Percentiles rank a stretch among this genome's conserved stretches.
phyloP scores from a whole-genome alignment of 306 rosid species.

The Vigna radiata region DNA sequence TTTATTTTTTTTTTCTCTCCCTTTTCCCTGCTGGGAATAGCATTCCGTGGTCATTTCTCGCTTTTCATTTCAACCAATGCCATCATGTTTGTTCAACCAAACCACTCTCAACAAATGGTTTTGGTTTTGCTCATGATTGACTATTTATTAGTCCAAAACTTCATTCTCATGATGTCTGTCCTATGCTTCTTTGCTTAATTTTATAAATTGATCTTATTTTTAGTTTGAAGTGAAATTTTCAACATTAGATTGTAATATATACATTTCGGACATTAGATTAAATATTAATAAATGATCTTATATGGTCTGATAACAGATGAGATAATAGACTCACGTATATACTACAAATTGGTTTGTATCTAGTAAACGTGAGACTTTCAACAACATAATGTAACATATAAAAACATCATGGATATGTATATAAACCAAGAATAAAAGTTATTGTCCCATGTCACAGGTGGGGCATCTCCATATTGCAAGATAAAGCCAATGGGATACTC shows the following conservation, averaged over 20 bases:
- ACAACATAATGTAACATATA: constrained; percentile 14
- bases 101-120: constrained; percentile 40
- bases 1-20: constrained; percentile 20
- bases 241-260: too few relatives aligned
- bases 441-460: constrained; percentile 47
- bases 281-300: too few relatives aligned
- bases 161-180: constrained; percentile 41
- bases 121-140: constrained; percentile 57
- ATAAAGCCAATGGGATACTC: constrained; percentile 49
- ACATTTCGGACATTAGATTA: too few relatives aligned
- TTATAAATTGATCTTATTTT: too few relatives aligned
- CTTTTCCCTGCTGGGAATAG: constrained; percentile 67
- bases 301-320: too few relatives aligned
- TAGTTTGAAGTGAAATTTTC: too few relatives aligned
- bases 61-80: constrained; percentile 67
- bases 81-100: constrained; percentile 60
- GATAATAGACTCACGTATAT: too few relatives aligned
- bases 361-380: too few relatives aligned
- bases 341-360: too few relatives aligned
- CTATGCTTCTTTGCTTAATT: constrained; percentile 44
- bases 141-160: constrained; percentile 42
- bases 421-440: constrained; percentile 52
- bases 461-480: constrained; percentile 48
- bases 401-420: constrained; percentile 37
- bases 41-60: constrained; percentile 99